Base-by-base conservation (phyloP, 1,139 yeast genomes). In the Scheffersomyces insectosa region DNA sequence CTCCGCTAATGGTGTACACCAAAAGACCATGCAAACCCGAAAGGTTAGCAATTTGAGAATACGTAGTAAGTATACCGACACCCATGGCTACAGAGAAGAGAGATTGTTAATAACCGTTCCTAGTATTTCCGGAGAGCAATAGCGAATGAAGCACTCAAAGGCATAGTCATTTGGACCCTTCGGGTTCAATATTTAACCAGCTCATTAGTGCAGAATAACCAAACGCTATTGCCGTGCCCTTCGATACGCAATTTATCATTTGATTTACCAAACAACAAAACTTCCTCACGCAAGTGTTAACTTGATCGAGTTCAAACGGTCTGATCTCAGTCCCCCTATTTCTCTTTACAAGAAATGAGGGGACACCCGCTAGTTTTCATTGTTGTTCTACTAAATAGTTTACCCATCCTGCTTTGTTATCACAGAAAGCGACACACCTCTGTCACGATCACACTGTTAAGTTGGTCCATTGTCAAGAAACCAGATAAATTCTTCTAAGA, bases 251-350 rank as follows among this genome's bases (percentile, higher is more conserved):
- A 33, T 25, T 29, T 25, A 34, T 30, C 27, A 12, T 32, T 28
- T 28, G 35, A 38, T 33, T 43, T 37, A 33, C 37, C 35, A 36
- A 42, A 41, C 47, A 45, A 43, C 37, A 42, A 68, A 54, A 59
- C 66, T 71, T 85, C 84, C 93, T 85, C 93, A 83, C 91, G 91
- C 93, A 85, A 85, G 93, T 68, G 74, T 75, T 77, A 84, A 67
- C 89, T 84, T 86, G 91, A 72, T 86, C 93, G 93, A 85, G 93
- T 86, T 72, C 72, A 57, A 69, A 79, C 89, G 89, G 90, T 83
- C 59, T 79, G 50, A 66, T 83, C 89, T 83, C 89, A 84, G 88
- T 36, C 85, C 68, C 45, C 39, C 38, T 36, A 47, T 48, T 54
- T 51, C 52, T 39, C 25, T 7, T 20, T 13, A 33, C 38, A 12